A percentile compares a stretch with the other conserved stretches of the same genome.
Conservation (phyloP, 1,284 basidiomycete species). For the Thelephora terrestris region DNA sequence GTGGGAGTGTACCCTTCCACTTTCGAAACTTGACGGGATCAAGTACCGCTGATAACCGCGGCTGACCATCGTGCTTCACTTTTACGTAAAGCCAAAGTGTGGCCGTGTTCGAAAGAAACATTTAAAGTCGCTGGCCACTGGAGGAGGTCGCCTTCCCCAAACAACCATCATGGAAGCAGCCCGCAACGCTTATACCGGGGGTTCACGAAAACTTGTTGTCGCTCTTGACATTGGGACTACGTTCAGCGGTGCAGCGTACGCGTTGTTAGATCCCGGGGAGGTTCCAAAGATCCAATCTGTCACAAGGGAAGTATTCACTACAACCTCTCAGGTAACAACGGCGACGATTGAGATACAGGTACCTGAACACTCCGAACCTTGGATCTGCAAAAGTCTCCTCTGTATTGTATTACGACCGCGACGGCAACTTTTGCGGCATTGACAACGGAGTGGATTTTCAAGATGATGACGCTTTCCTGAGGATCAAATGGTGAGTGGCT, state of each 20-base stretch:
- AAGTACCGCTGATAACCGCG: too few species aligned
- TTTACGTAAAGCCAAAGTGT: too few species aligned
- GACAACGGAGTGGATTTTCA: constrained; percentile 40
- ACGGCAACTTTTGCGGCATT: constrained; percentile 31
- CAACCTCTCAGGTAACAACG: too few species aligned
- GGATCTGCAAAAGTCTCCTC: constrained; percentile 57
- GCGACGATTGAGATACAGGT: too few species aligned
- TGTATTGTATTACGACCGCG: constrained; percentile 40
- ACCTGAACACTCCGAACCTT: constrained; percentile 24
- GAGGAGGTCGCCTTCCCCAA: too few species aligned
- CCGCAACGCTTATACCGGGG: constrained; percentile 9
- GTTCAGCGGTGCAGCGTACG: too few species aligned
- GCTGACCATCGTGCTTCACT: too few species aligned
- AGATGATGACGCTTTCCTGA: constrained; percentile 30
- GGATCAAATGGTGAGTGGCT: constrained; percentile 36
- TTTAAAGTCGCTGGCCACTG: too few species aligned
- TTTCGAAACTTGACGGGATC: too few species aligned
- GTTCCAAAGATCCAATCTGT: constrained; percentile 37
- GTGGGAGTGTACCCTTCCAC: too few species aligned
- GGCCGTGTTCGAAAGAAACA: too few species aligned
- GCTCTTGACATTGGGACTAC: constrained; percentile 39
- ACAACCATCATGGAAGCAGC: too few species aligned
- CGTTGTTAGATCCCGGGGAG: constrained; percentile 38
- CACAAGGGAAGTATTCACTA: constrained; percentile 23
- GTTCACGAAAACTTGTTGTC: constrained; percentile 32